Conservation (phyloP, 2,329 filamentous ascomycete species). For the Fusarium bulbicola region DNA sequence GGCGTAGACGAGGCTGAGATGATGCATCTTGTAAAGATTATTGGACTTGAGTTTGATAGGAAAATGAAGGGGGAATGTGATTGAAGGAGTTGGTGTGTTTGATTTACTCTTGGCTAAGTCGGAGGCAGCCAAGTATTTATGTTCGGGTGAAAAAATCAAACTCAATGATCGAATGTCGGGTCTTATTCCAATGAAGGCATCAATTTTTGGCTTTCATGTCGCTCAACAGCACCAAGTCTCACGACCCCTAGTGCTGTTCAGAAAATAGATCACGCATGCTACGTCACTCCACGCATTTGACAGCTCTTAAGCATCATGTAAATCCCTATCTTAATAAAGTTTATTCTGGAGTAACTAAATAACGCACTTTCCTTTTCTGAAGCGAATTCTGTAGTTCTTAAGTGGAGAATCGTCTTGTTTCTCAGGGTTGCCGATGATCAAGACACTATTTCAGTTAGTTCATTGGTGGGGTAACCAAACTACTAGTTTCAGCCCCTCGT, state of each 20-base stretch:
- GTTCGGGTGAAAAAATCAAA: fast-evolving
- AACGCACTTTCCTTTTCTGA: not conserved
- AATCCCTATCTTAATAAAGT: not conserved
- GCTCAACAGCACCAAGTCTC: no score
- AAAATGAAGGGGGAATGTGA: not conserved
- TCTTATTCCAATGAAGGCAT: no score
- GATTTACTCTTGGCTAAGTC: not conserved
- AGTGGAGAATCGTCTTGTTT: not conserved
- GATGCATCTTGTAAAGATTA: not conserved
- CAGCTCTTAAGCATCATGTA: not conserved
- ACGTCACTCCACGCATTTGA: not conserved
- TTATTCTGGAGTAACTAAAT: not conserved
- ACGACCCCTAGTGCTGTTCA: no score
- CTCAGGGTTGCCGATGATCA: not conserved
- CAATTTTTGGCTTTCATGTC: no score
- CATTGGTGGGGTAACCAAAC: not conserved
- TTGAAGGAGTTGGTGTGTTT: not conserved
- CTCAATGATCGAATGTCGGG: not conserved
- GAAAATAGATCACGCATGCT: no score
- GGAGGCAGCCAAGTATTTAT: not conserved
- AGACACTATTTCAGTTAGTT: not conserved
- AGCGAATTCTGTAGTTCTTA: not conserved
- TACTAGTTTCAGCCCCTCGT: not conserved
- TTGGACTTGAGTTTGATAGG: not conserved
- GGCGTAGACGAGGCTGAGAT: not conserved